These are phyloP conservation scores for Biancaea sappan DNA, from an alignment of 306 rosid genomes.

Conservation along the genomic window DNA sequence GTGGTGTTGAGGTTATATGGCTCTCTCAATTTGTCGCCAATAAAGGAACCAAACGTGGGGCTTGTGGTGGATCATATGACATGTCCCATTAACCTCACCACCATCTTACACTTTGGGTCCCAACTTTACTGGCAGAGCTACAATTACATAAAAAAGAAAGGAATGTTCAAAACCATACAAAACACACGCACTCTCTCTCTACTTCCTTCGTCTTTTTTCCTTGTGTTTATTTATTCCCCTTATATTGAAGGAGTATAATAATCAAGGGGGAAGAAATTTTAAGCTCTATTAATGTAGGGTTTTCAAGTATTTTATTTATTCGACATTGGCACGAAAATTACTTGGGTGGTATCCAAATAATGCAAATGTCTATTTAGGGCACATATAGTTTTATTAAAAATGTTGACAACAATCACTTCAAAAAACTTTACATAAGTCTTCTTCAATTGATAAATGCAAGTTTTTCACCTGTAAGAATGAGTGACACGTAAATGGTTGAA, in stretches of 20 bases:
- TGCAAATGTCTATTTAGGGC: no score
- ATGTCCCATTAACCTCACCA: constrained; percentile 43
- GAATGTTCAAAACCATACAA: constrained; percentile 50
- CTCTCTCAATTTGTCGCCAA: constrained; percentile 46
- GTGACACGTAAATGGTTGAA: no score
- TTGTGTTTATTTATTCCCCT: constrained; percentile 4
- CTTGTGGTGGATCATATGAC: constrained; percentile 52
- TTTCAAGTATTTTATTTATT: no score
- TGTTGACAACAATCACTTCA: no score
- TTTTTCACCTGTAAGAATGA: no score
- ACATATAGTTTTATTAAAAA: no score
- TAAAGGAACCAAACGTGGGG: constrained; percentile 53
- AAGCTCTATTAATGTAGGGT: neutral
- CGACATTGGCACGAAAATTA: no score
- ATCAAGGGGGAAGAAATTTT: neutral
- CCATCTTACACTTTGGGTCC: constrained; percentile 45
- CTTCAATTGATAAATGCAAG: no score
- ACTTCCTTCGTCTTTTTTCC: neutral
- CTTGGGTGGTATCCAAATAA: no score
- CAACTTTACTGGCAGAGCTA: constrained; percentile 37
- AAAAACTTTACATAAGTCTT: no score
- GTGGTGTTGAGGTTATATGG: constrained; percentile 34
- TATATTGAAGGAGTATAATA: neutral
- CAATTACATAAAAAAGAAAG: constrained; percentile 35
- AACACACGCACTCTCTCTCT: constrained; percentile 12